phyloP scores from a whole-genome alignment of 2,329 filamentous ascomycete species.

The Akanthomyces muscarius region DNA sequence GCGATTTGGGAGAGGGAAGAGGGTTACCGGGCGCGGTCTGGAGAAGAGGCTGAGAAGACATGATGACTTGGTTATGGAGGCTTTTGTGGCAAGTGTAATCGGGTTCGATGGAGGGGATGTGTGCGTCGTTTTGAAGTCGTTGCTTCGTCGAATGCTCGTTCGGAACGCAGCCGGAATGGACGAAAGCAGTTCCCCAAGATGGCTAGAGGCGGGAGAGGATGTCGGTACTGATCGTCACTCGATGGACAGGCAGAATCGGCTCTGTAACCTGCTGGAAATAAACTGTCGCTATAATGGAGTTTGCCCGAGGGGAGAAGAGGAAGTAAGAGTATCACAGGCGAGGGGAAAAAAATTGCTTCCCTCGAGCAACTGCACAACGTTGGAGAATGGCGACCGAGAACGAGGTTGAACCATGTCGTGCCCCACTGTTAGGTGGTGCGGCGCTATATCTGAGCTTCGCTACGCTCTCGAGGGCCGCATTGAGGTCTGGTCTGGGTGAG shows the following conservation, averaged over 20 bases:
- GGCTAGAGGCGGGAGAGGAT: not conserved
- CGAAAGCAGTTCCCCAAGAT: not conserved
- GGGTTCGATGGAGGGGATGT: not conserved
- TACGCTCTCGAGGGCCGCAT: not conserved
- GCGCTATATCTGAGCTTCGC: not conserved
- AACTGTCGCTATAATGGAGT: not conserved
- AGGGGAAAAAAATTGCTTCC: not conserved
- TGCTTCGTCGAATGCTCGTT: not conserved
- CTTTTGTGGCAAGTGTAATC: not conserved
- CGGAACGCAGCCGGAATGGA: not conserved
- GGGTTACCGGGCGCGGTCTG: constrained; percentile 81
- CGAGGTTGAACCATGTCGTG: constrained; percentile 1
- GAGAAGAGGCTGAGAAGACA: constrained; percentile 96
- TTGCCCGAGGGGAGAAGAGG: not conserved
- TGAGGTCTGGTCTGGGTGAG: not conserved
- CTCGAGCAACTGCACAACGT: not conserved
- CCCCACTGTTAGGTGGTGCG: constrained; percentile 6
- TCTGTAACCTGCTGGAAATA: no score
- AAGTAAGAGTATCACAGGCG: not conserved
- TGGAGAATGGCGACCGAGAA: constrained; percentile 8
- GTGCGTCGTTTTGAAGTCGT: not conserved
- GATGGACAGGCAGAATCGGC: no score
- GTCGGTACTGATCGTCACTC: not conserved
- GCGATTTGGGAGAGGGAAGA: not conserved
- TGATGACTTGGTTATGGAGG: constrained; percentile 38